Base-by-base conservation (phyloP, 1,284 basidiomycete genomes). In the Cutaneotrichosporon sp. region DNA sequence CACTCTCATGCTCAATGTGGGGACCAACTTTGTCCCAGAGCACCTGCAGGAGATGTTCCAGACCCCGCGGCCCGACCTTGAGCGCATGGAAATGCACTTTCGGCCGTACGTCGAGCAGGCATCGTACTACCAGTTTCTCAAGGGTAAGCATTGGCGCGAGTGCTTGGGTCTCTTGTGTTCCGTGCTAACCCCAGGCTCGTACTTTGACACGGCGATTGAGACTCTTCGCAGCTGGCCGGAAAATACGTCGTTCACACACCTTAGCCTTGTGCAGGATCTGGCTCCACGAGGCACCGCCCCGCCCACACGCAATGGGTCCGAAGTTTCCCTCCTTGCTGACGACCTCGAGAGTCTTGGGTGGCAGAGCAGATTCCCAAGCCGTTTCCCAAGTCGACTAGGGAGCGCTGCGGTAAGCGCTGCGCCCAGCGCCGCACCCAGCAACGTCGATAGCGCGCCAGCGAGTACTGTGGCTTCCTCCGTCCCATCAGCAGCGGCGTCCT, bases 151-250 rank as follows among this genome's bases (percentile, higher is more conserved):
- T 54, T 12, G 10, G 25, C n/a, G n/a, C n/a, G 16, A 8, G 20
- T 5, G 34, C 24, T n/a, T 2, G 5, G 19, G n/a, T 9, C 17
- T 12, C 5, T 19, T 9, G 11, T 26, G 38, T 16, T 6, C 32
- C 39, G 33, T 11, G 47, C 50, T 55, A 31, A 56, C 51, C 34
- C 12, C 47, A 70, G 75, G 75, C 11, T 69, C 70, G 16, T 77
- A 76, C 61, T 76, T 75, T 51, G 75, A 77, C 57, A 72, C 71
- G 1, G 73, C 71, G 4, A 65, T 77, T 42, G 71, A 75, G 37
- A 68, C 66, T 4, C 63, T 77, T 32, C 59, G 58, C 5, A 46
- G 43, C 11, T 76, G 74, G 74, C 70, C 68, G 17, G 64, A 61
- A 11, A 61, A 55, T 1, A 62, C 68, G 0, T 55, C 57, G 0